Percentiles rank a stretch among this genome's conserved stretches.
phyloP scores from a whole-genome alignment of 139 green algal species.

The Tetradesmus obliquus region DNA sequence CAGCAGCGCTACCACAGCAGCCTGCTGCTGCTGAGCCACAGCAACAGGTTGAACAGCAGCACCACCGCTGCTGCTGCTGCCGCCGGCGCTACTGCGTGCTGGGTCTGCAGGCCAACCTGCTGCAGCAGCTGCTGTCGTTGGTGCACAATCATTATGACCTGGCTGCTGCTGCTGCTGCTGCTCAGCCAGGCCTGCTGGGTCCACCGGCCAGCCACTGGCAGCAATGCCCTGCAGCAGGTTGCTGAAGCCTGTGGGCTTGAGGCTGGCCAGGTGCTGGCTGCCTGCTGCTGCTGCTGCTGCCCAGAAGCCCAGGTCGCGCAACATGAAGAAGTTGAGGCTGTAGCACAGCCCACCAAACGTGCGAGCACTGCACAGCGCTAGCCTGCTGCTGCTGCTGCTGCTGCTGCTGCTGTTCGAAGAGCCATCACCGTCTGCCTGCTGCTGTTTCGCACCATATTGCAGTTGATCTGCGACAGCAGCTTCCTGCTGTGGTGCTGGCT shows the following conservation, averaged over 20 bases:
- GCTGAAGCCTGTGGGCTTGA: conserved; percentile 31
- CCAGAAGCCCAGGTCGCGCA: conserved; percentile 9
- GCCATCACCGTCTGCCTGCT: background rate
- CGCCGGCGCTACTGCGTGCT: background rate
- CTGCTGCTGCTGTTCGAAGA: background rate
- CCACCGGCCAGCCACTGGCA: background rate
- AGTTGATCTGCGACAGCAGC: background rate
- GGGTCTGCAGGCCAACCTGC: background rate
- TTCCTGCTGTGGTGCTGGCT: background rate
- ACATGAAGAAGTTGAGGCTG: conserved; percentile 40
- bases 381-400: conserved; percentile 6
- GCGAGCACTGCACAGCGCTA: background rate
- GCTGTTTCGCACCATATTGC: background rate
- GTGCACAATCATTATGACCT: background rate
- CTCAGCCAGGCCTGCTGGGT: background rate
- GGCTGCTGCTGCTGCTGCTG: background rate
- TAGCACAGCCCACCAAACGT: conserved; percentile 18
- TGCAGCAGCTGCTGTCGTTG: conserved; percentile 14
- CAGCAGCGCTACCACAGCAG: conserved; percentile 1
- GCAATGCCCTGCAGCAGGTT: conserved; percentile 38
- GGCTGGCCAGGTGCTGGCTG: background rate
- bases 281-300: conserved; percentile 26
- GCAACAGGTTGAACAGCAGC: background rate
- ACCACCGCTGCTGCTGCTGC: background rate
- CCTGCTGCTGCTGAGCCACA: conserved; percentile 10